These are phyloP conservation scores for Meyerozyma sp. DNA, from an alignment of 1,139 yeast genomes.

Conservation along the genomic window DNA sequence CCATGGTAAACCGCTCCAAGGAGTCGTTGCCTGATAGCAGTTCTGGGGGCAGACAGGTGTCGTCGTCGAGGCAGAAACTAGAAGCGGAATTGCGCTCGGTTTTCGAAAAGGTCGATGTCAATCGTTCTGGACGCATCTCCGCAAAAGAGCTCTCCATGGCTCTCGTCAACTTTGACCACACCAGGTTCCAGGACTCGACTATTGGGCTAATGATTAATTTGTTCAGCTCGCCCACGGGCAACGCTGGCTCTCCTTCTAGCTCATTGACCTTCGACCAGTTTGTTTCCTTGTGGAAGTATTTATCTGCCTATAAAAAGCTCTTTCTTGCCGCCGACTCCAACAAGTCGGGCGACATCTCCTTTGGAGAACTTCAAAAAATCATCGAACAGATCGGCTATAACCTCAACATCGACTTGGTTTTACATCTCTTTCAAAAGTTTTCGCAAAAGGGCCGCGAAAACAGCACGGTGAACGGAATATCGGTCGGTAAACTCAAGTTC, in stretches of 20 bases:
- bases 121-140: conserved; percentile 52
- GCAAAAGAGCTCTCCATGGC: conserved; percentile 59
- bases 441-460: conserved; percentile 34
- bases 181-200: conserved; percentile 60
- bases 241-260: conserved; percentile 22
- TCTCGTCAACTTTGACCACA: conserved; percentile 58
- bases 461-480: conserved; percentile 17
- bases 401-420: conserved; percentile 55
- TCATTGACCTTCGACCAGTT: conserved; percentile 59
- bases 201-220: conserved; percentile 61
- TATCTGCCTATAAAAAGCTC: conserved; percentile 65
- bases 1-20: not conserved
- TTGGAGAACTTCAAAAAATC: conserved; percentile 65
- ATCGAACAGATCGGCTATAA: conserved; percentile 67
- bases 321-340: conserved; percentile 62
- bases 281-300: conserved; percentile 66
- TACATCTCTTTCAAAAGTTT: conserved; percentile 57
- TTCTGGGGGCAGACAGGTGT: not conserved
- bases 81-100: conserved; percentile 49
- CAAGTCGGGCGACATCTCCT: conserved; percentile 56
- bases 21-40: not conserved
- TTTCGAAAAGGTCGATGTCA: conserved; percentile 52
- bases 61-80: conserved; percentile 28
- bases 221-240: conserved; percentile 42
- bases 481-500: conserved; percentile 61